Percentiles rank a stretch among this genome's conserved stretches.
Evolutionary conservation across 1,139 yeast genomes (phyloP).

Genomic region (Blastobotrys raffinosifermentans): DNA sequence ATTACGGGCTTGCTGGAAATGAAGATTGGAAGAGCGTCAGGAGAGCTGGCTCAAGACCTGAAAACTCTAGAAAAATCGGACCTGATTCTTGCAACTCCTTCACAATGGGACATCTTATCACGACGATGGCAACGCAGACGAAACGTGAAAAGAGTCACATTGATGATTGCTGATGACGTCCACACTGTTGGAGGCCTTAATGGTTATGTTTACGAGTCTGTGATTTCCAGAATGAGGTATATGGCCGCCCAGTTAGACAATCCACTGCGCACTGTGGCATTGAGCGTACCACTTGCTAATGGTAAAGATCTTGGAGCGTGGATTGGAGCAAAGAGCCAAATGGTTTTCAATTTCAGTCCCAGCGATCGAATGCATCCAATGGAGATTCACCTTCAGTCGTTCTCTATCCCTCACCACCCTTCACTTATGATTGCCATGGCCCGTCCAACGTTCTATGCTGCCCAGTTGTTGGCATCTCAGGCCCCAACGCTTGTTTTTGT

Average conservation of each 20-base stretch:
- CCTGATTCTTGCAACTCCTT: constrained; percentile 72
- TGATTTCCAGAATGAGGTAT: constrained; percentile 65
- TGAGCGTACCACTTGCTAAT: constrained; percentile 65
- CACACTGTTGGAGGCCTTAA: constrained; percentile 55
- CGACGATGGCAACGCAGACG: constrained; percentile 67
- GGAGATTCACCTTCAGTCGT: constrained; percentile 53
- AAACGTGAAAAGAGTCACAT: constrained; percentile 59
- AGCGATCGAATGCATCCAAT: constrained; percentile 51
- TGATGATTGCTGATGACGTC: constrained; percentile 70
- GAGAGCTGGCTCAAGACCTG: constrained; percentile 54
- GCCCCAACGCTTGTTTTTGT: constrained; percentile 48
- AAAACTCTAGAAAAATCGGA: constrained; percentile 52
- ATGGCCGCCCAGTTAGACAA: constrained; percentile 58
- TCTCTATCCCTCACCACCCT: constrained; percentile 43
- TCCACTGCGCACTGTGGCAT: constrained; percentile 52
- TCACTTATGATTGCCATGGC: constrained; percentile 48
- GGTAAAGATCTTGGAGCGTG: constrained; percentile 80
- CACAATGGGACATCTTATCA: constrained; percentile 64
- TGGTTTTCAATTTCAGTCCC: constrained; percentile 67
- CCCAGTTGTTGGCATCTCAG: constrained; percentile 19
- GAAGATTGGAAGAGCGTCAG: constrained; percentile 51
- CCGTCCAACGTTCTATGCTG: constrained; percentile 40
- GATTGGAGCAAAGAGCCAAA: constrained; percentile 61
- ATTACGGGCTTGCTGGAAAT: constrained; percentile 36
- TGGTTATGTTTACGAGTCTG: constrained; percentile 64